Conservation (phyloP, 148 eudicot species). For the Dianthus caryophyllus region DNA sequence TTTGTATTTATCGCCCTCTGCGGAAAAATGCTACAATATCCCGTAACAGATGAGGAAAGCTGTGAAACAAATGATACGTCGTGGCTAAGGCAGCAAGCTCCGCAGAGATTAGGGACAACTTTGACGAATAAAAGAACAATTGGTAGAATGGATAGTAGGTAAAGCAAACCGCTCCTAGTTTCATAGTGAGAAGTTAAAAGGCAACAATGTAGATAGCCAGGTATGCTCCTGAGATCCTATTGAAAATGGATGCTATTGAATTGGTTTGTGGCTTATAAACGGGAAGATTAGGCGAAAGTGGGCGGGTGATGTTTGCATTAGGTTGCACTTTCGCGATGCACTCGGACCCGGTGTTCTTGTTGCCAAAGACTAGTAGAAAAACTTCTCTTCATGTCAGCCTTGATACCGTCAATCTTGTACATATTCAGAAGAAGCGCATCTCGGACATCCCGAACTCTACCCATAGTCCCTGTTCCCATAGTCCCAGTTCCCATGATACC, state of each 20-base stretch:
- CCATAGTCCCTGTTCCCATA: conserved; percentile 26
- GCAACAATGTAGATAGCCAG: conserved; percentile 1
- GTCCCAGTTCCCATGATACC: conserved; percentile 43
- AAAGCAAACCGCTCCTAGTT: conserved; percentile 14
- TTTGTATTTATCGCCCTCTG: background rate
- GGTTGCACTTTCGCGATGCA: background rate
- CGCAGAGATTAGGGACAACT: conserved; percentile 14
- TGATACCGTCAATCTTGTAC: background rate
- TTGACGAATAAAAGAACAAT: conserved; percentile 21
- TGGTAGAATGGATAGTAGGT: conserved; percentile 22
- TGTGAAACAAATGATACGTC: conserved; percentile 15
- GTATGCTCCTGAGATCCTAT: conserved; percentile 25
- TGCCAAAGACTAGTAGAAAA: conserved; percentile 6
- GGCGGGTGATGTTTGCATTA: conserved; percentile 25
- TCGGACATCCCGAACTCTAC: background rate
- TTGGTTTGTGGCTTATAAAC: conserved; percentile 26
- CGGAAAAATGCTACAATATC: background rate
- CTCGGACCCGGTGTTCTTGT: background rate
- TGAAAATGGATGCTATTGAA: conserved; percentile 23
- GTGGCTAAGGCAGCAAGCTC: conserved; percentile 23
- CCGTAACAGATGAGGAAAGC: conserved; percentile 14
- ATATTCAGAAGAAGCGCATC: background rate
- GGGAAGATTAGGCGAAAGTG: conserved; percentile 31
- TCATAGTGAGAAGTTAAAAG: conserved; percentile 17
- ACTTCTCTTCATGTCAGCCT: conserved; percentile 11